Percentiles rank a stretch among this genome's conserved stretches.
These are phyloP conservation scores for Reticulascus tulasneorum DNA, from an alignment of 2,329 filamentous ascomycete species.

Conservation along the genomic window DNA sequence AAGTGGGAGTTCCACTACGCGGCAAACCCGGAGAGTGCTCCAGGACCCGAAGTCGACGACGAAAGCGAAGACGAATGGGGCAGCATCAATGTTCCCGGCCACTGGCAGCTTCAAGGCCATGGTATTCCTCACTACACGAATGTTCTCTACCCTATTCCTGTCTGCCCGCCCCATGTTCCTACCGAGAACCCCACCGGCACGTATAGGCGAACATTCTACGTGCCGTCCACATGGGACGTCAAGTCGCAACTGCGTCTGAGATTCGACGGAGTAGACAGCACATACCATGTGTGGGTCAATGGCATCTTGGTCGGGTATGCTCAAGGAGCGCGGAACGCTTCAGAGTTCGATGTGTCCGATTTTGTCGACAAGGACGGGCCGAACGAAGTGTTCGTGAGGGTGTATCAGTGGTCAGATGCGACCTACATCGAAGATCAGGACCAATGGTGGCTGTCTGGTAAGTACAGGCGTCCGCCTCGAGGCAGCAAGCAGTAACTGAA, in stretches of 20 bases:
- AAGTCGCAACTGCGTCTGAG: constrained; percentile 53
- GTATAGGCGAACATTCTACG: constrained; percentile 52
- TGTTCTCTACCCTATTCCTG: constrained; percentile 61
- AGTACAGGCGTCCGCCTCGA: constrained; percentile 11
- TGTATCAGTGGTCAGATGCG: constrained; percentile 68
- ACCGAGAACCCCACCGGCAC: constrained; percentile 62
- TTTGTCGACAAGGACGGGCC: constrained; percentile 33
- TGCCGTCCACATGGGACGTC: constrained; percentile 44
- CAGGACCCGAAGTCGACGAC: constrained; percentile 26
- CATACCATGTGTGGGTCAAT: constrained; percentile 68
- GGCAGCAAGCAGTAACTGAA: background rate
- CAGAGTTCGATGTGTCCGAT: constrained; percentile 64
- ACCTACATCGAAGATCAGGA: constrained; percentile 69
- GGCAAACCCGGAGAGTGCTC: constrained; percentile 40
- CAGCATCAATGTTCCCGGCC: constrained; percentile 57
- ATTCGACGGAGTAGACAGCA: constrained; percentile 70
- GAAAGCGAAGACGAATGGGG: constrained; percentile 34
- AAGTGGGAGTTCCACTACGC: constrained; percentile 54
- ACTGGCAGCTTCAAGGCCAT: constrained; percentile 68
- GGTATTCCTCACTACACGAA: constrained; percentile 68
- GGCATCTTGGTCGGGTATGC: constrained; percentile 61
- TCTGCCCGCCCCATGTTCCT: constrained; percentile 59
- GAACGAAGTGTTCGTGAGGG: constrained; percentile 59
- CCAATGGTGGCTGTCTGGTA: constrained; percentile 63
- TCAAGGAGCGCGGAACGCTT: constrained; percentile 64